Evolutionary conservation across 1,284 basidiomycete species (phyloP).

Genomic region (Pseudozyma thailandica): DNA sequence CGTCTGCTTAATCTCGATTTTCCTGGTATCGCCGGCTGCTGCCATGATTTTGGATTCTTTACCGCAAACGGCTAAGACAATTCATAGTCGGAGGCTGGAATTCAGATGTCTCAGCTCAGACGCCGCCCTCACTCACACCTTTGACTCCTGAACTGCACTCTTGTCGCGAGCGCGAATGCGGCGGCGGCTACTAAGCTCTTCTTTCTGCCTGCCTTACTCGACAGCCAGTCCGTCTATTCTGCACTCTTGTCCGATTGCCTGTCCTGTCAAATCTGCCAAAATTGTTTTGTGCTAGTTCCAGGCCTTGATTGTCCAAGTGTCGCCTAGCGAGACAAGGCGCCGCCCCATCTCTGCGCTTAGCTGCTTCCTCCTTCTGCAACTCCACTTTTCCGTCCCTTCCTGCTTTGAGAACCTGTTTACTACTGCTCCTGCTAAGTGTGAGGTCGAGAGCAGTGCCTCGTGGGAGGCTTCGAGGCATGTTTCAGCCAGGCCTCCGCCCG

Average conservation of each 20-base stretch:
- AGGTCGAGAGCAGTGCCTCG: no score
- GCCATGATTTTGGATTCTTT: conserved; percentile 2
- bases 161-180: no score
- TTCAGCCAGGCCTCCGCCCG: not conserved
- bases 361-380: no score
- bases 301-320: conserved; percentile 6
- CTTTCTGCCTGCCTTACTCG: not conserved
- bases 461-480: not conserved
- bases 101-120: not conserved
- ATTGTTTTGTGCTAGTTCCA: conserved; percentile 4
- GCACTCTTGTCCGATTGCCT: no score
- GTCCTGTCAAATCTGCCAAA: not conserved
- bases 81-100: conserved; percentile 21
- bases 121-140: no score
- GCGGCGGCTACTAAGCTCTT: not conserved
- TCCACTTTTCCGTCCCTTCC: not conserved
- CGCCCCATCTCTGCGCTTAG: no score
- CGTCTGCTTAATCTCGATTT: not conserved
- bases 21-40: not conserved
- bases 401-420: not conserved
- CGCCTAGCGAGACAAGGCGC: conserved; percentile 18
- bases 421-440: no score
- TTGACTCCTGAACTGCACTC: no score
- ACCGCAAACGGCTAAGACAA: conserved; percentile 4
- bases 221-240: no score